Evolutionary conservation across 768 basidiomycete genomes (phyloP), one percentile per base, ranked within the genome.

Genomic region (Termitomyces sp.): DNA sequence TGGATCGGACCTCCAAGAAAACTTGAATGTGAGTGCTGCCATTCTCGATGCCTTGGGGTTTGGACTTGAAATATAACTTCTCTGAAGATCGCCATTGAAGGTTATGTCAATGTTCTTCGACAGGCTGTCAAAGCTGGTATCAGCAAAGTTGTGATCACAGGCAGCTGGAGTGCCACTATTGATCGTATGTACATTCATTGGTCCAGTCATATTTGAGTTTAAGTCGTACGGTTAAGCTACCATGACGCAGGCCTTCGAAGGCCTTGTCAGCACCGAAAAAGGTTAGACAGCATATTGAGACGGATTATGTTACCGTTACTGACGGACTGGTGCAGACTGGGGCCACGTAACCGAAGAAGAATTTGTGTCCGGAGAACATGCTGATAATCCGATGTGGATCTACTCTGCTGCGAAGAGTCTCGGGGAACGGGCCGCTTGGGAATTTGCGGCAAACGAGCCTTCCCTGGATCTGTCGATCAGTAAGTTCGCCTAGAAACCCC

Each of bases 351-450:
- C 70, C 6, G 59, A 58, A 28, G 70, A 73, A 45, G 63, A 70
- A 23, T 69, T 70, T 12, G 50, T 75, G 5, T 51, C 40, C 5
- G 58, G 58, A 40, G 52, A 52, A 25, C 25, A 59, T 17, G 56
- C 30, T 19, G 11, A 43, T 21, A 49, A 62, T 16, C 63, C 63
- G 3, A 48, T 68, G 40, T 49, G 58, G 32, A 64, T 64, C 16
- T 79, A 79, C 58, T 45, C 56, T 7, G 69, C 67, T 5, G 63
- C 73, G n/a, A 79, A 79, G 60, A 68, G 63, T 1, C 58, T 72
- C 4, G 71, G 73, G 0, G 76, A 79, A 61, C 63, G 63, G 17
- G 72, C 70, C 1, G 68, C 71, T 1, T 76, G 76, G 75, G 64
- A 70, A n/a, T 75, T 69, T 57, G 75, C 69, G 2, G 70, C 69